Conservation (phyloP, 208 protist genomes). For the Crithidia sp. region DNA sequence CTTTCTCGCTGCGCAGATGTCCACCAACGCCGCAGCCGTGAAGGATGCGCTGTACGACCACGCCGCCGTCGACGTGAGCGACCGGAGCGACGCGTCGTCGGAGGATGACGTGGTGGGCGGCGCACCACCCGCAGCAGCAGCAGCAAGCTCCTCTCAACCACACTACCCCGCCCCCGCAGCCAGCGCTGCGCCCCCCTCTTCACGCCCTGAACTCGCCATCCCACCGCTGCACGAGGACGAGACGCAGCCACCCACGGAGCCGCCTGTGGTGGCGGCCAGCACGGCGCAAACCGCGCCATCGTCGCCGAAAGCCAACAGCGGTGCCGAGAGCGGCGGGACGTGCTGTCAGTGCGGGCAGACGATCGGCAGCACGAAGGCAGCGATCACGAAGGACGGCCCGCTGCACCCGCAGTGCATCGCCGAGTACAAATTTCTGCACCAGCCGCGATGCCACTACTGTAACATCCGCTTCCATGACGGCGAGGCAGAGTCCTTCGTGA, state of each 20-base stretch:
- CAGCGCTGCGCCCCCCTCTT: neutral
- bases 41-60: conserved; percentile 8
- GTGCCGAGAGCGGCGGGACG: neutral
- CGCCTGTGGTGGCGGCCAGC: conserved; percentile 6
- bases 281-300: conserved; percentile 3
- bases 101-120: conserved; percentile 11
- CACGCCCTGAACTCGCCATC: neutral
- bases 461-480: conserved; percentile 42
- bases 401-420: conserved; percentile 45
- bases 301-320: neutral
- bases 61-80: neutral
- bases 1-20: neutral
- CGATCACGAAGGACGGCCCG: conserved; percentile 37
- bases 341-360: conserved; percentile 49
- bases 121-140: neutral
- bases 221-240: conserved; percentile 24
- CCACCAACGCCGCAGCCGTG: neutral
- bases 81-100: conserved; percentile 9
- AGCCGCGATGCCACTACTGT: conserved; percentile 54
- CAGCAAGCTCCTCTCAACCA: neutral
- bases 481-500: conserved; percentile 33
- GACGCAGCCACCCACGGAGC: neutral
- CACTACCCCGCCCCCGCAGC: conserved; percentile 4
- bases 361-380: conserved; percentile 30
- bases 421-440: conserved; percentile 47